A percentile compares a stretch with the other conserved stretches of the same genome.
These are phyloP conservation scores for Solanum aculeatissimum DNA, from an alignment of 305 asterid species.

Conservation along the genomic window DNA sequence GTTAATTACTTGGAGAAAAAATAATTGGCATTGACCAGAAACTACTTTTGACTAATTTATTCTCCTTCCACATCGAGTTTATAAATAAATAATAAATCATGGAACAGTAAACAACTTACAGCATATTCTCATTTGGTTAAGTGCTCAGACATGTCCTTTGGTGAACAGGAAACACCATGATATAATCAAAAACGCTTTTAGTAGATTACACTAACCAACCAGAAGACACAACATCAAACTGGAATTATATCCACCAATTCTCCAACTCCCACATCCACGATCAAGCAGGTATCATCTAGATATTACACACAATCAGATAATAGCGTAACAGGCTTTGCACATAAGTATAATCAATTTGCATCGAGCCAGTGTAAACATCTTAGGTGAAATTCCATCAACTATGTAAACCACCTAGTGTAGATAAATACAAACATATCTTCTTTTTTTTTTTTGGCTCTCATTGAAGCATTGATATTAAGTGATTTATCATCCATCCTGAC, in stretches of 20 bases:
- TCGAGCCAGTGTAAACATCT: background rate
- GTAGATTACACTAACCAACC: background rate
- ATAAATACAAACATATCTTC: background rate
- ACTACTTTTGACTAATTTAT: no score
- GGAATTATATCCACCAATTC: background rate
- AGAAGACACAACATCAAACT: background rate
- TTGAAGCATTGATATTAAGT: background rate
- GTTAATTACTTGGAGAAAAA: no score
- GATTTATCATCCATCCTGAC: background rate
- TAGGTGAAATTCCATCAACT: background rate
- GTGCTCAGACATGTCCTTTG: background rate
- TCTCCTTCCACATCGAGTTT: no score
- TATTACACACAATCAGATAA: background rate
- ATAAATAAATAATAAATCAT: no score
- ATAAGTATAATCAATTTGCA: background rate
- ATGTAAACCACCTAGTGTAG: background rate
- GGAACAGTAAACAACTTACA: no score
- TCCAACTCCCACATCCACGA: background rate
- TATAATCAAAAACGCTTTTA: background rate
- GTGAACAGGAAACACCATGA: background rate
- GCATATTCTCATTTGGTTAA: background rate
- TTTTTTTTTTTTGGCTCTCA: background rate
- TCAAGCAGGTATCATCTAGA: background rate
- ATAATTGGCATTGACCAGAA: no score
- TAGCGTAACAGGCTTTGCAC: background rate